Base-by-base conservation (phyloP, 352 stramenopile species). In the Phytophthora hibernalis region DNA sequence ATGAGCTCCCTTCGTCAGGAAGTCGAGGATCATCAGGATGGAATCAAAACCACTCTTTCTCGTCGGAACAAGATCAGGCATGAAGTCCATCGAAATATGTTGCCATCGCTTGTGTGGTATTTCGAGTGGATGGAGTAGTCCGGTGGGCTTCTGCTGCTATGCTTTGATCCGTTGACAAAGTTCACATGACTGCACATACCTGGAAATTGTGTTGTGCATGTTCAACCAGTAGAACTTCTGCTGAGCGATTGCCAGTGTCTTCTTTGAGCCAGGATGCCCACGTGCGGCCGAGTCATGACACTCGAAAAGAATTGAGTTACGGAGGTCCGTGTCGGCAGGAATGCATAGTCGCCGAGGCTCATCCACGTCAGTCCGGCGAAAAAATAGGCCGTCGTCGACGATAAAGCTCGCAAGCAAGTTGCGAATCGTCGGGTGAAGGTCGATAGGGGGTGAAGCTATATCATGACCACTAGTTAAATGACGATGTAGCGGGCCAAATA, bases 211-310 rank as follows among this genome's bases (percentile, higher is more conserved):
- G 10, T 52, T 33, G 1, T 33, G 3, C 44, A 35, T 51, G 21
- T 51, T 51, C 1, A 35, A 1, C 44, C 45, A 52, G 45, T 52
- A 52, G 13, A 52, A 52, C 6, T 52, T 52, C 24, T 21, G 9
- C 6, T 52, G 45, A 21, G 16, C 11, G 0, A 35, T 35, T 3
- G 37, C 35, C 0, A 58, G 21, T 9, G 40, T 28, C 15, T 58
- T 31, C 12, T 38, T 35, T 0, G 51, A 16, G 6, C 22, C 22
- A 6, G 20, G 8, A 8, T 58, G 33, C 12, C 45, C 45, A 3
- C 24, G 33, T n/a, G 51, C 24, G 3, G 18, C 42, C 3, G 28
- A 11, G 28, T 31, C 28, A 31, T 31, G 28, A 7, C 28, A 31
- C 10, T 31, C 6, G 10, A 16, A 38, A 1, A 38, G 33, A 5